Base-by-base conservation (phyloP, 2,329 filamentous ascomycete genomes). In the Exophiala aquamarina region DNA sequence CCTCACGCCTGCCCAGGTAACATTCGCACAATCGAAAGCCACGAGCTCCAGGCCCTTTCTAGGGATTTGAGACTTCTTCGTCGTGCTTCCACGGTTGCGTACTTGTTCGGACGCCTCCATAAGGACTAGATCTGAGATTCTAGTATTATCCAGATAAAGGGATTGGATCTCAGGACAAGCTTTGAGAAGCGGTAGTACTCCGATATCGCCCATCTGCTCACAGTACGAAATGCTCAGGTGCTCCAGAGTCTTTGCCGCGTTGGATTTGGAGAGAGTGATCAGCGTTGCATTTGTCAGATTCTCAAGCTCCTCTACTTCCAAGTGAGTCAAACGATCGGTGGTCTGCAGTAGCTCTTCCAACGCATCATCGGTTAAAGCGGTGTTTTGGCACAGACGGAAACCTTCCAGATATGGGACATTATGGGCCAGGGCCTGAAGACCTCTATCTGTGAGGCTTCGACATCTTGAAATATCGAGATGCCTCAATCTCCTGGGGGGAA, bases 151-250 rank as follows among this genome's bases (percentile, higher is more conserved):
- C 76, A 97, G 84, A 42, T 94, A 88, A 11, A 95, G 71, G 21
- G 77, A 87, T 38, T 75, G 75, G 11, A 97, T 76, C 11, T 71
- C 76, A 0, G 78, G 76, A 66, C 90, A 95, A 21, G 77, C 79
- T 61, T 89, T 88, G 57, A 97, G 75, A 2, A 96, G 73, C 1
- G 87, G 87, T 0, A 95, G 74, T 79, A 96, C 86, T 46, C 92
- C 92, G 0, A 75, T 71, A 63, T 97, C 93, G 18, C 89, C 84
- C 2, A 98, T 69, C 45, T 80, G 83, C 65, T 95, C 92, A 65
- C 93, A 98, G 65, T 90, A 95, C 60, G 89, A 92, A 58, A 97
- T 78, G 44, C 89, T 91, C 4, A 97, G 77, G 63, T 96, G 90
- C 56, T 86, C 78, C 5, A 98, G 74, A 17, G 70, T 74, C 1